Base-by-base conservation (phyloP, 1,284 basidiomycete genomes). In the Hymenochaete sp. region DNA sequence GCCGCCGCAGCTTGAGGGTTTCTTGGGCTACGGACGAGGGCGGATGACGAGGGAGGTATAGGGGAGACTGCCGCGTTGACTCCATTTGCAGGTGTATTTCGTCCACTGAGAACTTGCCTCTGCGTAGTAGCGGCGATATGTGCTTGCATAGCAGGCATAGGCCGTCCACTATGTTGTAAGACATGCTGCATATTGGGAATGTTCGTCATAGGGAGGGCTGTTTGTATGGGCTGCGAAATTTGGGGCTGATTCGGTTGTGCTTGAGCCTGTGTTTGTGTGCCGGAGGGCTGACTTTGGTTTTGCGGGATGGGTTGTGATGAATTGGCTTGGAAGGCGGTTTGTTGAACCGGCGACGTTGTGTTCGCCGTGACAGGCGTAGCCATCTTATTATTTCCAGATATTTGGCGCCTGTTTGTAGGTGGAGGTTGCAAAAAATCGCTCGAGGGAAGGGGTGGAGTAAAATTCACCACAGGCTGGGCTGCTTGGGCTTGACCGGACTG, bases 341-440 rank as follows among this genome's bases (percentile, higher is more conserved):
- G 45, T 25, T 49, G 48, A 5, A 22, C 14, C 22, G 48, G 38
- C 10, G 32, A 21, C 49, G 52, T 49, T 42, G 56, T 24, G 14
- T n/a, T 45, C 24, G 26, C n/a, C 10, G 29, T 26, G 31, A 43
- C 45, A 27, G 52, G 40, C 14, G 42, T 52, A 29, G 37, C 24
- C 18, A 47, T 33, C 29, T 45, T 49, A 18, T 14, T n/a, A 22
- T 37, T 48, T 42, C 21, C 36, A 9, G 42, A 50, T 22, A 39
- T 53, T 43, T 27, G 38, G 19, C 55, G 53, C 27, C 52, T 51
- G 35, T 48, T 46, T 28, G 50, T 2, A 19, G 57, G 58, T 22
- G 57, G 55, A 14, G 35, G 53, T n/a, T 53, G 54, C 11, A 59
- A 55, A 42, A 57, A 59, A 28, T 55, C 54, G 1, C 54, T 22